Evolutionary conservation across 2,329 filamentous ascomycete genomes (phyloP), one percentile per base, ranked within the genome.

Genomic region (Neofusicoccum laricinum): DNA sequence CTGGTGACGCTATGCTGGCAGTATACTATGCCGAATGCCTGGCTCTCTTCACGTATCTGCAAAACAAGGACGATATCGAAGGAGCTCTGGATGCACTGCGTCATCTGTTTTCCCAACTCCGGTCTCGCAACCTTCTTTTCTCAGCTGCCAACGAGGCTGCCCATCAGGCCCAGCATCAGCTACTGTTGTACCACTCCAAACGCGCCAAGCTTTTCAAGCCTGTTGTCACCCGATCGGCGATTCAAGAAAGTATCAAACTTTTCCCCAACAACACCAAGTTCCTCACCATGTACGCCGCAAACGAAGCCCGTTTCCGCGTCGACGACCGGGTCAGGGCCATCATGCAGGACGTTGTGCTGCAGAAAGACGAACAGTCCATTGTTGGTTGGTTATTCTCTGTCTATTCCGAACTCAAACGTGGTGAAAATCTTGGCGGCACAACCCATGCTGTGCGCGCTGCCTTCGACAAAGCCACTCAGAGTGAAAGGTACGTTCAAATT

Each of bases 231-330:
- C 88, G 90, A 48, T 77, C 83, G 7, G 79, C 88, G 12, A 78
- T 97, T 0, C 77, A 80, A 4, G 77, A 81, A 2, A 90, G 89
- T 66, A 80, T 95, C 21, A 69, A 71, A 0, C 73, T 79, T 6
- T 96, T 93, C 73, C 92, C 93, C 0, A 81, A 82, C 55, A 97
- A 97, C 77, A 90, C 87, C 1, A 82, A 92, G 5, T 89, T 97
- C 66, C 82, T 96, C 1, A 81, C 85, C 1, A 78, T 95, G 0
- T 90, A 90, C 67, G 84, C 88, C n/a, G 90, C 88, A 81, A 88
- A 91, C 67, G 89, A 94, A 72, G 82, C 86, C 1, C 86, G 88
- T 7, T 86, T 92, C 48, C 85, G 88, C 25, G 84, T 95, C 62
- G 86, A 92, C 66, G 91, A 96, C 69, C 89, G 91, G 17, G 86